Percentiles rank a stretch among this genome's conserved stretches.
phyloP scores from a whole-genome alignment of 768 basidiomycete species.

The Holtermanniella nyarrowii region DNA sequence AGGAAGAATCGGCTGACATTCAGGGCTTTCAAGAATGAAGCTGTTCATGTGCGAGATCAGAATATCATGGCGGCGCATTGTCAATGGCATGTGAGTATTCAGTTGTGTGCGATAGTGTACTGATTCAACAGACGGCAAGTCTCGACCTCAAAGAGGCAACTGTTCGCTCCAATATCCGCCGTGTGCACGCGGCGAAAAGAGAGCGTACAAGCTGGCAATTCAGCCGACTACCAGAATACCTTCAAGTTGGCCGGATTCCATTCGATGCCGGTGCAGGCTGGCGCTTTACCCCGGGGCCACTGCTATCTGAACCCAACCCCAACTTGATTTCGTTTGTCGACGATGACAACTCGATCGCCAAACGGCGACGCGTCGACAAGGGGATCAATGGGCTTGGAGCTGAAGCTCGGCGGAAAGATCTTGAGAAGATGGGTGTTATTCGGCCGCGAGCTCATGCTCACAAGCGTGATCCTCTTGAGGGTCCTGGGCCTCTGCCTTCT shows the following conservation, averaged over 20 bases:
- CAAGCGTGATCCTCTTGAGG: neutral
- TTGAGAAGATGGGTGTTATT: neutral
- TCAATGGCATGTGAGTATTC: constrained; percentile 15
- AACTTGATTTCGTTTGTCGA: constrained; percentile 4
- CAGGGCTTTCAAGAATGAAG: constrained; percentile 13
- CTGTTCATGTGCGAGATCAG: constrained; percentile 10
- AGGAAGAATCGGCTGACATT: constrained; percentile 1
- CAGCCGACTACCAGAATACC: constrained; percentile 5
- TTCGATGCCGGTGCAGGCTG: constrained; percentile 23
- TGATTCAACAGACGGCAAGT: constrained; percentile 6
- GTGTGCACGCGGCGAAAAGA: neutral
- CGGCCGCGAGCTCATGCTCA: neutral
- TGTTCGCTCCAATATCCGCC: neutral
- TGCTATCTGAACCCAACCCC: constrained; percentile 11
- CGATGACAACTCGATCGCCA: neutral
- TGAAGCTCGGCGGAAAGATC: neutral
- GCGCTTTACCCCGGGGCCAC: constrained; percentile 8
- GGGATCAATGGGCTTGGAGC: neutral
- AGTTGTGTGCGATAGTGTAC: neutral
- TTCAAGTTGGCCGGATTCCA: constrained; percentile 8
- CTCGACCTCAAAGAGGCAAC: constrained; percentile 2
- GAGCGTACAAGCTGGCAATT: neutral
- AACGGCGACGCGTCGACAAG: neutral
- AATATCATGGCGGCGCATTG: constrained; percentile 1
- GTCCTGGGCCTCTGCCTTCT: neutral